A percentile compares a stretch with the other conserved stretches of the same genome.
phyloP scores from a whole-genome alignment of 352 stramenopile species.

The Globisporangium irregulare region DNA sequence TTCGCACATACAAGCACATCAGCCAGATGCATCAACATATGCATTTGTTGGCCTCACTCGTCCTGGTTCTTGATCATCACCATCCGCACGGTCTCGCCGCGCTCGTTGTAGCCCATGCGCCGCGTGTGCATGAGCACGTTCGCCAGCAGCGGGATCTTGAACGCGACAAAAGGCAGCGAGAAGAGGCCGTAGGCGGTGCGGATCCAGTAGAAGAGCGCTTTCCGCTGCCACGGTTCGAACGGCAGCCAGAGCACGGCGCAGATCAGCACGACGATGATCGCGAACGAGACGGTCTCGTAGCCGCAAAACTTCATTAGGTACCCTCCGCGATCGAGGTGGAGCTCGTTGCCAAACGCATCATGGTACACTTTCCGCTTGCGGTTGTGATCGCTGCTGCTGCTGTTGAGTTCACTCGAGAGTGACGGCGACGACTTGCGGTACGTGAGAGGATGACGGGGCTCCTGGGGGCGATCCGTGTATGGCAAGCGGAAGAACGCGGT shows the following conservation, averaged over 20 bases:
- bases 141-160: slow-evolving; percentile 84
- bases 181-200: slow-evolving; percentile 82
- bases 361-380: slow-evolving; percentile 42
- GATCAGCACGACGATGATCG: slow-evolving; percentile 61
- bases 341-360: slow-evolving; percentile 79
- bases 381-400: background rate
- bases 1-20: background rate
- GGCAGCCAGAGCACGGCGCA: slow-evolving; percentile 61
- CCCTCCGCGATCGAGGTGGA: slow-evolving; percentile 75
- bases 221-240: slow-evolving; percentile 75
- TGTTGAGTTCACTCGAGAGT: background rate
- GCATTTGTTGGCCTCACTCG: background rate
- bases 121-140: slow-evolving; percentile 83
- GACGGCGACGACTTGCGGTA: slow-evolving; percentile 53
- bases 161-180: slow-evolving; percentile 84
- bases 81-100: slow-evolving; percentile 67
- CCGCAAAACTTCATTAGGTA: slow-evolving; percentile 87
- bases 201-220: slow-evolving; percentile 86
- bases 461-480: slow-evolving; percentile 67
- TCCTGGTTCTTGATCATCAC: slow-evolving; percentile 33
- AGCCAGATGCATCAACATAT: background rate
- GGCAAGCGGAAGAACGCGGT: slow-evolving; percentile 81
- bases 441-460: slow-evolving; percentile 43
- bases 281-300: slow-evolving; percentile 83
- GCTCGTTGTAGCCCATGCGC: slow-evolving; percentile 83